phyloP scores from a whole-genome alignment of 352 stramenopile genomes.

The Blastocystis sp. region DNA sequence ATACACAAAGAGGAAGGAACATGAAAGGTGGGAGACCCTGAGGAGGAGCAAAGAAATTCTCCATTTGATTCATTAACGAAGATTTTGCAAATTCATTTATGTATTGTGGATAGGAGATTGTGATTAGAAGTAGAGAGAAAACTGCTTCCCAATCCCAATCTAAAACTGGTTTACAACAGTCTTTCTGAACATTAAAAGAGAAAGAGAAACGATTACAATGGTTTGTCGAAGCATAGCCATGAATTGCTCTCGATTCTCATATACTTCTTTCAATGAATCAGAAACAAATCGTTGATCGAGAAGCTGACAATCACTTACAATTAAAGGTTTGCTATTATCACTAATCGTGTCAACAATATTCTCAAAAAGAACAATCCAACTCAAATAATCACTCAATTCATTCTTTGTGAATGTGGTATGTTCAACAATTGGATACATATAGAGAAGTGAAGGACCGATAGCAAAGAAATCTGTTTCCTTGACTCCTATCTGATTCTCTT shows the following conservation, averaged over 20 bases:
- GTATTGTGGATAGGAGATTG: background rate
- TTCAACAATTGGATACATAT: conserved; percentile 39
- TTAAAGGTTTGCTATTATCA: background rate
- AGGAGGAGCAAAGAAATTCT: background rate
- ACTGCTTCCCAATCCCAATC: conserved; percentile 21
- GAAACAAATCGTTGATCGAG: background rate
- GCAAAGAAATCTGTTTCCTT: background rate
- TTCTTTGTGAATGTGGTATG: background rate
- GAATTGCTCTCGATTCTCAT: background rate
- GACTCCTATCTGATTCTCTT: background rate
- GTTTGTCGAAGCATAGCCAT: background rate
- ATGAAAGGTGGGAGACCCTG: background rate
- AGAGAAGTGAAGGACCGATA: background rate
- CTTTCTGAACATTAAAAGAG: background rate
- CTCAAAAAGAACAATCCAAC: conserved; percentile 12
- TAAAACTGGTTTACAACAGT: background rate
- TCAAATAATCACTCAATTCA: conserved; percentile 5
- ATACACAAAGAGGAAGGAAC: background rate
- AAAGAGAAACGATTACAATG: background rate
- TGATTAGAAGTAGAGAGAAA: conserved; percentile 28
- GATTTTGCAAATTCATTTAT: conserved; percentile 49
- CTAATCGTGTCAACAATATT: conserved; percentile 19
- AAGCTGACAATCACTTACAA: background rate
- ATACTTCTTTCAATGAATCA: background rate
- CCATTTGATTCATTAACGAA: background rate